These are phyloP conservation scores for Pseudovirgaria hyperparasitica DNA, from an alignment of 2,329 filamentous ascomycete species.

Conservation along the genomic window DNA sequence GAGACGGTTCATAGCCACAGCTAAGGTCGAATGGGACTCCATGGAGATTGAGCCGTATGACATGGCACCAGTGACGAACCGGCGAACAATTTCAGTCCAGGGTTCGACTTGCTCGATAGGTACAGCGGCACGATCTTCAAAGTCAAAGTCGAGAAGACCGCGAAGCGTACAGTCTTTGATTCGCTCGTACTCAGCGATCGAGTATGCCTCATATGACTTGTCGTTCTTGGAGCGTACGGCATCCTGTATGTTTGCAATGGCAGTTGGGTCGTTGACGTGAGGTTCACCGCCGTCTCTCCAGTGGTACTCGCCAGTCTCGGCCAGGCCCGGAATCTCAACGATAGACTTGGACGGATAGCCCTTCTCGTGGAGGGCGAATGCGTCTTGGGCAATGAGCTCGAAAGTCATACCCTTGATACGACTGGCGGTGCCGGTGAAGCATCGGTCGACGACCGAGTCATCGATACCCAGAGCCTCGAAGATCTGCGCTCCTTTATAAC, in stretches of 20 bases:
- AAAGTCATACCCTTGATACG: constrained; percentile 92
- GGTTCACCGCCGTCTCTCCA: constrained; percentile 95
- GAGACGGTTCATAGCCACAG: constrained; percentile 91
- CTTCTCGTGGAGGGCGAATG: constrained; percentile 87
- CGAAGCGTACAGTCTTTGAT: constrained; percentile 94
- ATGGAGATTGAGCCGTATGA: constrained; percentile 97
- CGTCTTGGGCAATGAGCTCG: constrained; percentile 84
- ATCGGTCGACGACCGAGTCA: constrained; percentile 81
- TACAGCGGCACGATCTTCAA: constrained; percentile 71
- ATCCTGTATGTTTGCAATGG: constrained; percentile 94
- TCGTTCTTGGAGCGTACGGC: constrained; percentile 95
- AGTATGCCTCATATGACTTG: constrained; percentile 96
- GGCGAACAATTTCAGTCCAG: constrained; percentile 94
- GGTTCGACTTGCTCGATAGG: constrained; percentile 95
- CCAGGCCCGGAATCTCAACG: constrained; percentile 62
- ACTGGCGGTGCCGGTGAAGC: constrained; percentile 88
- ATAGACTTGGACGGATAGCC: constrained; percentile 77
- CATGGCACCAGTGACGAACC: constrained; percentile 96
- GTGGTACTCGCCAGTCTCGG: constrained; percentile 93
- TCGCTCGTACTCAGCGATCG: constrained; percentile 81
- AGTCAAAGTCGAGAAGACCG: constrained; percentile 91
- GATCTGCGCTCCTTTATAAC: constrained; percentile 96
- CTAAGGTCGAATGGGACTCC: constrained; percentile 93
- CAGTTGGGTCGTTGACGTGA: constrained; percentile 87
- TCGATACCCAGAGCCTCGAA: constrained; percentile 93